Evolutionary conservation across 306 rosid species (phyloP), one percentile per base, ranked within the genome.

Genomic region (Rosa persica): DNA sequence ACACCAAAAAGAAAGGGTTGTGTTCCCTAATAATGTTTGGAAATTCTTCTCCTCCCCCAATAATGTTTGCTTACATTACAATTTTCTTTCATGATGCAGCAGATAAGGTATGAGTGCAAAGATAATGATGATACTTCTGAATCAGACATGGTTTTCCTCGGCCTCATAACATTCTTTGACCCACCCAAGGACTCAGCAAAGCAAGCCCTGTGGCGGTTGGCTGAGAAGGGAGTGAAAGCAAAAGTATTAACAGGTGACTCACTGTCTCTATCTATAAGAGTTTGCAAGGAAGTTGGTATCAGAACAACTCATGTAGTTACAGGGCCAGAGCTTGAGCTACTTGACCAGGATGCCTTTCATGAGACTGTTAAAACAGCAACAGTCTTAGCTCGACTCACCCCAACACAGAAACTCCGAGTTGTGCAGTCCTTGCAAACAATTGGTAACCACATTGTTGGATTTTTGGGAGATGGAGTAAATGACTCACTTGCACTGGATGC

Each of bases 131-230:
- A 75, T 79, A 79, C 85, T 67, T 68, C 44, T 36, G 97, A 93
- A 88, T 88, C 82, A 46, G 88, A 86, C 84, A 90, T 93, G 97
- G 85, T 85, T 42, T 89, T 93, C 81, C 91, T 93, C 15, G 97
- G 97, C 67, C 75, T 93, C 20, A 78, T 90, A 86, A 85, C 97
- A n/a, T 93, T 93, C 81, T 93, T 83, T 55, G 97, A 93, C 81
- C 97, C 96, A 30, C 96, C 97, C 4, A 93, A 93, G 87, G 97
- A 90, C 83, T 77, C 97, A 0, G 97, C 97, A 48, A 88, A 90
- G 89, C 91, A 90, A 88, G 97, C 97, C 19, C 79, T 90, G 27
- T 81, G 91, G 93, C 76, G 90, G 66, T 85, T 93, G 75, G 92
- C 91, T 0, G 91, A 93, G 86, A 93, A 85, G 75, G 97, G 97